These are phyloP conservation scores for Penicillium maclennaniae DNA, from an alignment of 495 filamentous ascomycete species.

Conservation along the genomic window DNA sequence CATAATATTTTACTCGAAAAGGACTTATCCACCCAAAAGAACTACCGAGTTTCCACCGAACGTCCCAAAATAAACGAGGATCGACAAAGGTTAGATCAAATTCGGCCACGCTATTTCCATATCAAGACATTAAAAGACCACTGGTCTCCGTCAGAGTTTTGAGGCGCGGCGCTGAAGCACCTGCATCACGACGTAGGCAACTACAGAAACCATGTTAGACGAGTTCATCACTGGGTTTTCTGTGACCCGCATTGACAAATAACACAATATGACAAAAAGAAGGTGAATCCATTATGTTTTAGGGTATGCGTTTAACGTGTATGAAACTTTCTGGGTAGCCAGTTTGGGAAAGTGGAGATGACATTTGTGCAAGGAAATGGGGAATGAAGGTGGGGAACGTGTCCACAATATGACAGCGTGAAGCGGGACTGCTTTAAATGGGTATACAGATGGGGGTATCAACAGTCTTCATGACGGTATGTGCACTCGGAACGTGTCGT, in stretches of 20 bases:
- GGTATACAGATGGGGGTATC: neutral
- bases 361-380: conserved; percentile 6
- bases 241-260: neutral
- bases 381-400: neutral
- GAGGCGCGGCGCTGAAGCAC: conserved; percentile 32
- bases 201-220: conserved; percentile 24
- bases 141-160: conserved; percentile 24
- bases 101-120: neutral
- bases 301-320: conserved; percentile 6
- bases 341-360: conserved; percentile 2
- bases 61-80: neutral
- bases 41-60: neutral
- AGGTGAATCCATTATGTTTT: conserved; percentile 21
- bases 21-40: neutral
- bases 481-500: neutral
- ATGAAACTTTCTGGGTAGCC: conserved; percentile 7
- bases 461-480: neutral
- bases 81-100: neutral
- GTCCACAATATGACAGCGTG: neutral
- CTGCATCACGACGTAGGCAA: conserved; percentile 34
- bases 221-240: neutral
- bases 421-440: neutral
- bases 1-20: neutral
- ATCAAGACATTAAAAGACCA: neutral
- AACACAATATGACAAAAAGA: too few relatives aligned